Percentiles rank a stretch among this genome's conserved stretches.
These are phyloP conservation scores for Neonectria ditissima DNA, from an alignment of 2,329 filamentous ascomycete species.

Conservation along the genomic window DNA sequence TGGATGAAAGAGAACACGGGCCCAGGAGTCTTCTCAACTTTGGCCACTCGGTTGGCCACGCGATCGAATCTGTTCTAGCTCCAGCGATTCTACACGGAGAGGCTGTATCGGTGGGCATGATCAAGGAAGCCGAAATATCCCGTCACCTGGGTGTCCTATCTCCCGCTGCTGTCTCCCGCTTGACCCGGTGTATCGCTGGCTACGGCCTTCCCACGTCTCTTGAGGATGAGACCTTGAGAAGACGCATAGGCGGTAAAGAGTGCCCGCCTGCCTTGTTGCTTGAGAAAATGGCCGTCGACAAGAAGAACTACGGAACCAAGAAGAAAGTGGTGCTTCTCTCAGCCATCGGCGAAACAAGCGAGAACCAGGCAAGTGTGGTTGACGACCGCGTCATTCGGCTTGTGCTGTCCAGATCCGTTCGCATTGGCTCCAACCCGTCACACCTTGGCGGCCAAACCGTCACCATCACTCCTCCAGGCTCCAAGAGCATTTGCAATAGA, in stretches of 20 bases:
- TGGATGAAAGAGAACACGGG: constrained; percentile 93
- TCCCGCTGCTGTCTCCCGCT: constrained; percentile 86
- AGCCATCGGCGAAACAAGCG: constrained; percentile 87
- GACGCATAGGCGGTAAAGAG: constrained; percentile 84
- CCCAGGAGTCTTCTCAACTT: constrained; percentile 96
- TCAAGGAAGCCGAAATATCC: constrained; percentile 95
- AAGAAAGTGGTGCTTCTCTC: constrained; percentile 97
- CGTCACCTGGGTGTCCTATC: constrained; percentile 88
- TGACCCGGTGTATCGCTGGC: constrained; percentile 93
- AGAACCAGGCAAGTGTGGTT: constrained; percentile 90
- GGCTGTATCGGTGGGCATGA: constrained; percentile 97
- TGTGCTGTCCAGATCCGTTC: constrained; percentile 82
- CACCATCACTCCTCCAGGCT: constrained; percentile 89
- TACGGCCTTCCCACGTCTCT: constrained; percentile 91
- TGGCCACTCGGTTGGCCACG: constrained; percentile 97
- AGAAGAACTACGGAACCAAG: constrained; percentile 95
- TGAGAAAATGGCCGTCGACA: constrained; percentile 96
- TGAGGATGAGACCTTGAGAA: constrained; percentile 83
- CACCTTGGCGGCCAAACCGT: constrained; percentile 77
- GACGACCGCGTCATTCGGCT: constrained; percentile 85
- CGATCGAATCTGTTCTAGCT: constrained; percentile 93
- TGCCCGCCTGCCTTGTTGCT: constrained; percentile 89
- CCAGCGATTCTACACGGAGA: constrained; percentile 97
- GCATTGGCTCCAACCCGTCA: constrained; percentile 59
- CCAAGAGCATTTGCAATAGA: constrained; percentile 97